Evolutionary conservation across 257 asterid species (phyloP), one percentile per base, ranked within the genome.

Genomic region (Capsicum baccatum): DNA sequence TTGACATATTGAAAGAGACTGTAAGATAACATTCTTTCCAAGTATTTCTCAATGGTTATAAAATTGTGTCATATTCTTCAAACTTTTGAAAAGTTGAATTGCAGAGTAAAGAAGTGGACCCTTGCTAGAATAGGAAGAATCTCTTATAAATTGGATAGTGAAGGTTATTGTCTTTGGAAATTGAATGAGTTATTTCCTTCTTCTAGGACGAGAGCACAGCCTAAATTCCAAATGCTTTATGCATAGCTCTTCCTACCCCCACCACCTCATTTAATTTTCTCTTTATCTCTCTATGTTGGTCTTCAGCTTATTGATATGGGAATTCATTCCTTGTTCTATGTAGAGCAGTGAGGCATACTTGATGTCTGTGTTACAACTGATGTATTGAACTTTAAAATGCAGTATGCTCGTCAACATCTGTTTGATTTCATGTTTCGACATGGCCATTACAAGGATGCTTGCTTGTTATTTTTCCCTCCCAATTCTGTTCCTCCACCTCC

Each of bases 331-430:
- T 26, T 14, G 47, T 78, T 78, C 47, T 64, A 54, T 76, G 81
- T 76, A 76, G 48, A 52, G 26, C 63, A 44, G 84, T 19, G 47
- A 66, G 78, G 78, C 35, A 54, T 83, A 15, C 44, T 83, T 58
- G 52, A 68, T 68, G 21, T 68, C 80, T 83, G 63, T 1, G 16
- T 37, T 57, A 37, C 39, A 52, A 55, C 81, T 83, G 54, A 83
- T 66, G 48, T 80, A 73, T 68, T 39, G 79, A 52, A 33, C 82
- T 79, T 87, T 73, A 42, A 84, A 69, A 89, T 91, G 92, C 97
- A 96, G 99, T 94, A 92, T 86, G 97, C 95, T 88, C 97, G 94
- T 58, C 98, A 93, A 88, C 96, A 94, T 90, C 80, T 96, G 93
- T 97, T 96, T 85, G 87, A 86, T 86, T 96, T 94, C 91, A 92